A percentile compares a stretch with the other conserved stretches of the same genome.
These are phyloP conservation scores for Primulina huaijiensis DNA, from an alignment of 257 asterid genomes.

Conservation along the genomic window DNA sequence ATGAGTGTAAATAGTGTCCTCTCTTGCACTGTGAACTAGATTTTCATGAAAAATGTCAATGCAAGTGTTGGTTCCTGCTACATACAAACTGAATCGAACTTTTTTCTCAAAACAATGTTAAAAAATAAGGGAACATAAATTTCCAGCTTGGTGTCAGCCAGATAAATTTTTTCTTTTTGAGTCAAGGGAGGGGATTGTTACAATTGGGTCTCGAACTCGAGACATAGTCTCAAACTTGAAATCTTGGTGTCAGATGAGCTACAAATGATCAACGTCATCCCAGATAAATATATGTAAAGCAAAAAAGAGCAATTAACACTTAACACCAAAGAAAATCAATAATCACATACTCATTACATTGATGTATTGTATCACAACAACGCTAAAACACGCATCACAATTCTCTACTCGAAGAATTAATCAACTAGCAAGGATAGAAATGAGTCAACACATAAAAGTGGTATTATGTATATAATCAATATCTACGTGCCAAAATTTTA, in stretches of 20 bases:
- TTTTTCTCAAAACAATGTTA: not conserved
- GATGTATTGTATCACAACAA: not conserved
- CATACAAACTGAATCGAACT: not conserved
- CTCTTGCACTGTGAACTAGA: slow-evolving; percentile 1
- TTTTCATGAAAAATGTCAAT: not conserved
- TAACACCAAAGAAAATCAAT: not conserved
- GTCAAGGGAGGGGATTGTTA: too few species aligned
- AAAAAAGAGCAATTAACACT: too few species aligned
- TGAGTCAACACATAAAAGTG: not conserved
- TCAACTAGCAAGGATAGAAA: not conserved
- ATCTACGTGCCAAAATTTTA: not conserved
- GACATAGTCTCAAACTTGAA: too few species aligned
- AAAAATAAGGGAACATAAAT: not conserved
- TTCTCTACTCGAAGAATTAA: not conserved
- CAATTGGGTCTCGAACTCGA: too few species aligned
- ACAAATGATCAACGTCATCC: not conserved
- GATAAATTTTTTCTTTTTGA: too few species aligned
- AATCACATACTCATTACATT: not conserved
- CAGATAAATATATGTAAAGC: not conserved
- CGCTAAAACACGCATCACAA: too few species aligned
- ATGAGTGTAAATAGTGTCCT: not conserved
- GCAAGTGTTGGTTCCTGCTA: not conserved
- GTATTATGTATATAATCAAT: not conserved
- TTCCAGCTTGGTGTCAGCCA: not conserved
- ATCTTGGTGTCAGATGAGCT: not conserved